These are phyloP conservation scores for Lipomyces lipofer DNA, from an alignment of 805 yeast genomes.

Conservation along the genomic window DNA sequence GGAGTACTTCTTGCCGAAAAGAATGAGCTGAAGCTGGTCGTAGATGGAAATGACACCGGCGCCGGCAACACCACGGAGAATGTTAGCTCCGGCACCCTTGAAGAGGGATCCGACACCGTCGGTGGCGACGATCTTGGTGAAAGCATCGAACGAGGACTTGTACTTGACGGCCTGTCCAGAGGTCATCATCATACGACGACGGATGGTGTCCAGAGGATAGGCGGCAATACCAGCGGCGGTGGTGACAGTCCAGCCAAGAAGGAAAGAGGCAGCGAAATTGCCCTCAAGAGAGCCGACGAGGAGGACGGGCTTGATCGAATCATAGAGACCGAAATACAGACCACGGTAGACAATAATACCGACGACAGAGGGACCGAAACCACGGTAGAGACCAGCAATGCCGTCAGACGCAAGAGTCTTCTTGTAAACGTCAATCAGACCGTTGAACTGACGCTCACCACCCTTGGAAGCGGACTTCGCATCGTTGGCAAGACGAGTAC, in stretches of 20 bases:
- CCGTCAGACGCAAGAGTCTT: conserved; percentile 95
- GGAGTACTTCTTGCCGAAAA: conserved; percentile 92
- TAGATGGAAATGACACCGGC: conserved; percentile 98
- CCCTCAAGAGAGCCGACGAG: conserved; percentile 94
- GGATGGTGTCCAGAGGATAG: conserved; percentile 98
- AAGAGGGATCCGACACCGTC: conserved; percentile 91
- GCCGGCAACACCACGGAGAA: conserved; percentile 99
- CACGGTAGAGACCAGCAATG: conserved; percentile 98
- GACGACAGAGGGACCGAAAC: conserved; percentile 97
- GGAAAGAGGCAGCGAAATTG: conserved; percentile 91
- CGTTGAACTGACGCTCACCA: conserved; percentile 97
- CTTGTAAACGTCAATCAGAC: conserved; percentile 93
- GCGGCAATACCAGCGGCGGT: conserved; percentile 98
- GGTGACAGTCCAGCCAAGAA: conserved; percentile 96
- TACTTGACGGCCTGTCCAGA: conserved; percentile 98
- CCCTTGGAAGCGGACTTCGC: conserved; percentile 83
- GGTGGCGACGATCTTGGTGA: conserved; percentile 87
- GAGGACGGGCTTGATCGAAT: conserved; percentile 92
- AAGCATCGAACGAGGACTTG: conserved; percentile 92
- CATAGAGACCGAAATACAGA: conserved; percentile 97
- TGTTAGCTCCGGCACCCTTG: conserved; percentile 99
- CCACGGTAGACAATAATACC: conserved; percentile 99
- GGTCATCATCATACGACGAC: conserved; percentile 99
- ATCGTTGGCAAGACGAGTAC: conserved; percentile 98
- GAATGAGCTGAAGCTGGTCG: conserved; percentile 92